phyloP scores from a whole-genome alignment of 768 basidiomycete species.

The Boletus eberwhitei region DNA sequence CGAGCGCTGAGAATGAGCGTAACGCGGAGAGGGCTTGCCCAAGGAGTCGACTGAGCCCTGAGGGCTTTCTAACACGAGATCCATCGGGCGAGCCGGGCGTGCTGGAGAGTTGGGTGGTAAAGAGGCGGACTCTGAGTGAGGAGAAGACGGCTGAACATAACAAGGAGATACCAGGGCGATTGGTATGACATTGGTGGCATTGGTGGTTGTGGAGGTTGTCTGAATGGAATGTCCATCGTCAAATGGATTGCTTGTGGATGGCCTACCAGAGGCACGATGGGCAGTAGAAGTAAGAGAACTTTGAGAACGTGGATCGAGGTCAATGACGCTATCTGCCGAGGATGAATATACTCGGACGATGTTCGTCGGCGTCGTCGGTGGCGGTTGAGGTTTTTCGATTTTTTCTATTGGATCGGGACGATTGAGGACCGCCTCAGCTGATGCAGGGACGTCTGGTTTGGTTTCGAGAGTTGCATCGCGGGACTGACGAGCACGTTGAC shows the following conservation, averaged over 20 bases:
- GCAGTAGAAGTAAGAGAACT: conserved; percentile 18
- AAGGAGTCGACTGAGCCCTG: conserved; percentile 55
- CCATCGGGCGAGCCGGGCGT: conserved; percentile 57
- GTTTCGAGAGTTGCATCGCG: conserved; percentile 35
- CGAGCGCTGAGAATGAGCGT: conserved; percentile 51
- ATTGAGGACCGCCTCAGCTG: conserved; percentile 75
- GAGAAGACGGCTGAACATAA: conserved; percentile 34
- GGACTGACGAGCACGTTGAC: conserved; percentile 40
- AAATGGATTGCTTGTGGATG: conserved; percentile 60
- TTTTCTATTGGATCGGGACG: conserved; percentile 82
- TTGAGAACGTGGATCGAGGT: conserved; percentile 55
- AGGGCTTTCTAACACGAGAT: conserved; percentile 60
- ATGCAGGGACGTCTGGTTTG: conserved; percentile 63
- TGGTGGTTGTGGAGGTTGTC: conserved; percentile 67
- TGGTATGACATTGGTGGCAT: conserved; percentile 82
- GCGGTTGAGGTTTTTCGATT: conserved; percentile 51
- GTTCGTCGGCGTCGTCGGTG: conserved; percentile 20
- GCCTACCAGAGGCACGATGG: conserved; percentile 19
- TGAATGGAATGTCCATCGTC: conserved; percentile 76
- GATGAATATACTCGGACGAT: conserved; percentile 48
- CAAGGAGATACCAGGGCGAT: conserved; percentile 75
- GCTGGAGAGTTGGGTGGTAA: conserved; percentile 38
- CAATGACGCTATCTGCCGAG: conserved; percentile 50
- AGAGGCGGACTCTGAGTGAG: conserved; percentile 30
- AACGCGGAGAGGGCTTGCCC: conserved; percentile 32